Evolutionary conservation across 331 rosid genomes (phyloP), one percentile per base, ranked within the genome.

Genomic region (Quercus tomentella): DNA sequence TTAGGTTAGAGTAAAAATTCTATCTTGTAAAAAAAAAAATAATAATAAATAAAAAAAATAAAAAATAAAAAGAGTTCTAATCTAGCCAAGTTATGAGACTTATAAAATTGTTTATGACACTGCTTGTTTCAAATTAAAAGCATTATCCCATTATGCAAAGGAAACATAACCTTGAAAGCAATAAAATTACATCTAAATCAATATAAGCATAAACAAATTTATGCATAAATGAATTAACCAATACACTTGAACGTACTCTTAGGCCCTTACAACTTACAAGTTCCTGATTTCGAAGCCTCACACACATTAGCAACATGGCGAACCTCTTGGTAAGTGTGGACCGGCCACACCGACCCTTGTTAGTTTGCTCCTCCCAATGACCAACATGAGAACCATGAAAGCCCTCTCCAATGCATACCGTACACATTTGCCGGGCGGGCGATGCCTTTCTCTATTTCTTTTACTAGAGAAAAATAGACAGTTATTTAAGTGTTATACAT

Each of bases 321-420:
- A 66, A 65, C 69, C 82, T 72, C 79, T 77, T 82, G 79, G 69
- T 43, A 21, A 21, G 41, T 43, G 76, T 65, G 74, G 68, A 78
- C 83, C 70, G 75, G 70, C 83, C 77, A 55, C 70, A 68, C 83
- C 75, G 83, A 79, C 86, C 73, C 43, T 37, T 15, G 12, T 49
- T 60, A 57, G 68, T 74, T 74, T 68, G 66, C 57, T 41, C 61
- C 61, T 25, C 61, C 70, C 75, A 8, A 55, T 56, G 52, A n/a
- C 73, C 70, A 49, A 74, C 73, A 56, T 4, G 21, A 63, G 70
- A 28, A 7, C 68, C 69, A 26, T 62, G 41, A 6, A 62, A 26
- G 41, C 41, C 37, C 70, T 15, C 41, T 5, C n/a, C 70, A 63
- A 63, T 63, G 70, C 70, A 63, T 26, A 28, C n/a, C 70, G 43